Percentiles rank a stretch among this genome's conserved stretches.
Evolutionary conservation across 768 basidiomycete species (phyloP).

Genomic region (Panellus pusillus): DNA sequence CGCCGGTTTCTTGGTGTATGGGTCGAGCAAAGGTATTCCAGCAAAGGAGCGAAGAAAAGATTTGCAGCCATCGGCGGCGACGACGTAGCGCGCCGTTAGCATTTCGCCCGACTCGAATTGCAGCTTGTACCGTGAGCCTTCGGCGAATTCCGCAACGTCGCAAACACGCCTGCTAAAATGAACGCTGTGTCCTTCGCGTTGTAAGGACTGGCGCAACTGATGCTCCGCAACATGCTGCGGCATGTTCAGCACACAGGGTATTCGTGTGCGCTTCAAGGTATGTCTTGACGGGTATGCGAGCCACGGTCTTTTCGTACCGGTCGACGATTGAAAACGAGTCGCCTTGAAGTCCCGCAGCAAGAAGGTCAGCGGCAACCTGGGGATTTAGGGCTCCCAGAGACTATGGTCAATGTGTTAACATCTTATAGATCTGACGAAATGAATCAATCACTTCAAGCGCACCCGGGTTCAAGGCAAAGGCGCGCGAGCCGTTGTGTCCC

Average conservation of each 20-base stretch:
- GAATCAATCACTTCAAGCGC: conserved; percentile 38
- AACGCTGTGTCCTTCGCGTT: conserved; percentile 28
- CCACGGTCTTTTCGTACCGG: conserved; percentile 33
- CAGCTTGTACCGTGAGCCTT: conserved; percentile 10
- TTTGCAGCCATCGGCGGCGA: too few relatives aligned
- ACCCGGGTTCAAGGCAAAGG: conserved; percentile 39
- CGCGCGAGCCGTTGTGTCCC: conserved; percentile 37
- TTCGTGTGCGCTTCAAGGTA: conserved; percentile 29
- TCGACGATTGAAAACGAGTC: conserved; percentile 37
- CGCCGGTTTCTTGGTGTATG: neutral
- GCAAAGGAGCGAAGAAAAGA: conserved; percentile 23
- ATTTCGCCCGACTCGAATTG: conserved; percentile 36
- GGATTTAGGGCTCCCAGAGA: neutral
- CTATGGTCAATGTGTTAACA: conserved; percentile 17
- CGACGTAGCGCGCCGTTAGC: conserved; percentile 36
- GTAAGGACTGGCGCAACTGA: conserved; percentile 32
- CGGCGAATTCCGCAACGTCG: conserved; percentile 28
- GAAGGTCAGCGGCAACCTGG: neutral
- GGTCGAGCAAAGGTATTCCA: neutral
- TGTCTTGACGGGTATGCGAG: conserved; percentile 26
- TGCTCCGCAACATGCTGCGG: conserved; percentile 41
- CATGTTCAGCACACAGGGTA: conserved; percentile 34
- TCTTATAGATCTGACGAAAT: neutral
- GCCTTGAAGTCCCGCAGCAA: conserved; percentile 1
- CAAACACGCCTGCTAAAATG: conserved; percentile 33